Conservation (phyloP, 176 grass and related monocot species). For the Lolium multiflorum region DNA sequence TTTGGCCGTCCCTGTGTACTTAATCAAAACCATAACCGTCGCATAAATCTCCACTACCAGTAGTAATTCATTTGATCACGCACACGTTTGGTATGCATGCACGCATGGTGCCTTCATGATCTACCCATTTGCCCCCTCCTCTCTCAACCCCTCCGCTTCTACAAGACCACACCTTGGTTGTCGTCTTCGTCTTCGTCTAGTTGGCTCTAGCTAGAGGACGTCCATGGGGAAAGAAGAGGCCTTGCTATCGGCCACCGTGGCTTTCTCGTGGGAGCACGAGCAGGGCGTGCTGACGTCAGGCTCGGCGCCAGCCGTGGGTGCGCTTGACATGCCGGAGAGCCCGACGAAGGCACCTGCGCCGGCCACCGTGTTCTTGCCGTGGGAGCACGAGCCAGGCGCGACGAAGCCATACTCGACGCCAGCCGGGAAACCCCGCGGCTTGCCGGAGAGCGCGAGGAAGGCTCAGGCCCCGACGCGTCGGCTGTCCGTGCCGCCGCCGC, state of each 20-base stretch:
- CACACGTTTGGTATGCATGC: constrained; percentile 46
- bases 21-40: constrained; percentile 36
- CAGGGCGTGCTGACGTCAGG: not conserved
- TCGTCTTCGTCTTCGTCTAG: too few species aligned
- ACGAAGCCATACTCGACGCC: not conserved
- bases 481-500: not conserved
- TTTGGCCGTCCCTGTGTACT: not conserved
- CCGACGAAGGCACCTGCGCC: constrained; percentile 29
- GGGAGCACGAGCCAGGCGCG: constrained; percentile 61
- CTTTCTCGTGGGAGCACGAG: constrained; percentile 77
- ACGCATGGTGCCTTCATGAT: constrained; percentile 31
- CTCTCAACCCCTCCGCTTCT: not conserved
- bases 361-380: constrained; percentile 50
- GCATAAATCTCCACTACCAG: constrained; percentile 33
- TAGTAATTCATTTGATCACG: not conserved
- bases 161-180: not conserved
- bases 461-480: not conserved
- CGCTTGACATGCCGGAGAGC: not conserved
- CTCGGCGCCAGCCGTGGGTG: constrained; percentile 25
- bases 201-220: not conserved
- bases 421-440: not conserved
- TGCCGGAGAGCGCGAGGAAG: constrained; percentile 32
- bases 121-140: not conserved
- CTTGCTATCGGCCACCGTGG: constrained; percentile 3
- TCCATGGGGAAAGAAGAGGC: constrained; percentile 50